These are phyloP conservation scores for Neofusicoccum umdonicola DNA, from an alignment of 2,329 filamentous ascomycete species.

Conservation along the genomic window DNA sequence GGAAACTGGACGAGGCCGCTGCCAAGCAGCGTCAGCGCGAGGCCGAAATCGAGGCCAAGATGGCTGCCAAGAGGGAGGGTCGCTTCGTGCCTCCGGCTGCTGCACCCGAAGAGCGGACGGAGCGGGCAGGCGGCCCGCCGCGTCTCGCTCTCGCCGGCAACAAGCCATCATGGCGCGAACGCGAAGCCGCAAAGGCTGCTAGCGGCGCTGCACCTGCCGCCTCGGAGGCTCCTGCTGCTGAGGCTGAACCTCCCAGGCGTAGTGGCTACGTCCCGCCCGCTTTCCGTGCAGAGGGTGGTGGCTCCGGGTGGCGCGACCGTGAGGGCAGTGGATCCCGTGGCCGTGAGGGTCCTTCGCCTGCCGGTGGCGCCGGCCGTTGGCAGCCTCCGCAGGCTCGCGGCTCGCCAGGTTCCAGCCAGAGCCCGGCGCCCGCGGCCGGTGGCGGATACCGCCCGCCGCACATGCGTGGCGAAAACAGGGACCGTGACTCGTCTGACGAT, in stretches of 20 bases:
- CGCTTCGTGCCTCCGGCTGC: constrained; percentile 32
- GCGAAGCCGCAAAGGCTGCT: constrained; percentile 55
- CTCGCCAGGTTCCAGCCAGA: constrained; percentile 6
- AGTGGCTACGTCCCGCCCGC: constrained; percentile 48
- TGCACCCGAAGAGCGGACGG: constrained; percentile 28
- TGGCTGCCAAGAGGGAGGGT: constrained; percentile 57
- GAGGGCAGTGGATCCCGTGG: constrained; percentile 33
- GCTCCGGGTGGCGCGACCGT: constrained; percentile 37
- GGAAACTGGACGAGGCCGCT: constrained; percentile 62
- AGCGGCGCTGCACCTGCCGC: constrained; percentile 29
- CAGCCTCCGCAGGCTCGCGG: constrained; percentile 2
- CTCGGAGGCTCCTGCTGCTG: constrained; percentile 32
- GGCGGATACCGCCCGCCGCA: constrained; percentile 18
- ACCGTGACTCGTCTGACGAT: constrained; percentile 16
- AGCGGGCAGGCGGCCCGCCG: constrained; percentile 55
- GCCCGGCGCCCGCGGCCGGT: constrained; percentile 5
- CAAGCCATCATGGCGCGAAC: constrained; percentile 72
- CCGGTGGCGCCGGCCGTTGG: constrained; percentile 25
- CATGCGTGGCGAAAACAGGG: constrained; percentile 17
- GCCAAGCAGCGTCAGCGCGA: constrained; percentile 74
- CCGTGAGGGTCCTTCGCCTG: constrained; percentile 29
- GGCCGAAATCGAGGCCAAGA: constrained; percentile 76
- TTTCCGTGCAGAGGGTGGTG: constrained; percentile 36
- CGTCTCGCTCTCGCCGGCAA: constrained; percentile 60
- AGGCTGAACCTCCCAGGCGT: constrained; percentile 36